These are phyloP conservation scores for Periglandula ipomoeae DNA, from an alignment of 2,329 filamentous ascomycete species.

Conservation along the genomic window DNA sequence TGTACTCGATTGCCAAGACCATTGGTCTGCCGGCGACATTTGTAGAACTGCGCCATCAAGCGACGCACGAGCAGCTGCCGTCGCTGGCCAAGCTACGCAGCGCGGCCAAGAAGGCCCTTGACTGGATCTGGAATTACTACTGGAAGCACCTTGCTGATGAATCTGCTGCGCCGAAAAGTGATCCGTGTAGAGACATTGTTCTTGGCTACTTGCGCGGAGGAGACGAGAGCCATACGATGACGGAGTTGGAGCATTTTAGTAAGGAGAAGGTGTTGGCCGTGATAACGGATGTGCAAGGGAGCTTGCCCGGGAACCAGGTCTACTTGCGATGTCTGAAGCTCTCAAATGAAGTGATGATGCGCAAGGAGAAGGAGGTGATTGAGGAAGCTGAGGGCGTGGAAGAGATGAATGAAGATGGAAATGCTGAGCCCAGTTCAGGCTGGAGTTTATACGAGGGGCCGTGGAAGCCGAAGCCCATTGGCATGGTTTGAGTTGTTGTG, in stretches of 20 bases:
- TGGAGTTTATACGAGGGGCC: slow-evolving; percentile 43
- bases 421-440: slow-evolving; percentile 15
- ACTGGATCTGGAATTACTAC: slow-evolving; percentile 86
- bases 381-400: slow-evolving; percentile 8
- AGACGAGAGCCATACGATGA: slow-evolving; percentile 19
- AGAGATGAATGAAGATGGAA: slow-evolving; percentile 5
- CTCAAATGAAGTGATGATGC: slow-evolving; percentile 29
- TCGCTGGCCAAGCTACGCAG: slow-evolving; percentile 62
- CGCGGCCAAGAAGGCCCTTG: slow-evolving; percentile 60
- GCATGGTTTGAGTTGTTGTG: slow-evolving; percentile 33
- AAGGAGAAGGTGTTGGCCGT: slow-evolving; percentile 25
- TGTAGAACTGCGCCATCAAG: slow-evolving; percentile 82
- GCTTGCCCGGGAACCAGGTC: slow-evolving; percentile 31
- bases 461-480: slow-evolving; percentile 52
- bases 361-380: slow-evolving; percentile 8
- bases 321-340: slow-evolving; percentile 37
- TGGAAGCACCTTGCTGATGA: slow-evolving; percentile 49
- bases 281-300: slow-evolving; percentile 30
- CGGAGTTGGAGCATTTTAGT: slow-evolving; percentile 27
- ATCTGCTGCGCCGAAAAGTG: slow-evolving; percentile 3
- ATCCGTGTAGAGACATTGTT: slow-evolving; percentile 26
- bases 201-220: slow-evolving; percentile 29
- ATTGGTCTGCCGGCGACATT: slow-evolving; percentile 67
- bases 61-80: slow-evolving; percentile 81
- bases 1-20: slow-evolving; percentile 62